A percentile compares a stretch with the other conserved stretches of the same genome.
These are phyloP conservation scores for Fusarium pininemorale DNA, from an alignment of 2,329 filamentous ascomycete species.

Conservation along the genomic window DNA sequence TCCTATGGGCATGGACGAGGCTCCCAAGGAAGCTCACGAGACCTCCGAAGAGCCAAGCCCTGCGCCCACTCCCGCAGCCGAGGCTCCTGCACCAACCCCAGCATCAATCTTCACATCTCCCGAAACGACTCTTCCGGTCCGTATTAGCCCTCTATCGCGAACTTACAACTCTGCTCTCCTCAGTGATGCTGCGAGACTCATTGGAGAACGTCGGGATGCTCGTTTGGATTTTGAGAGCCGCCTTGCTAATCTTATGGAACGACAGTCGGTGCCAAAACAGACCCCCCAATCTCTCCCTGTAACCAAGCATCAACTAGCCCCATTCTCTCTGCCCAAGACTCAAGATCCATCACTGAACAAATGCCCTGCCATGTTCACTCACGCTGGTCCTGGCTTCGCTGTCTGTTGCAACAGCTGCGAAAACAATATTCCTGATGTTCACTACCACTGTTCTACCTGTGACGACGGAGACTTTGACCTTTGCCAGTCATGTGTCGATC, in stretches of 20 bases:
- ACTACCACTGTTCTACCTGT: conserved; percentile 95
- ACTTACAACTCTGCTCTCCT: conserved; percentile 41
- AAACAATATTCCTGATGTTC: conserved; percentile 77
- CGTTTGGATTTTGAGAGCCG: conserved; percentile 43
- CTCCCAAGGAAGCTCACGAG: conserved; percentile 27
- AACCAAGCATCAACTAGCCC: not conserved
- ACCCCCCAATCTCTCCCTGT: not conserved
- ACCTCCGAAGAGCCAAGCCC: conserved; percentile 20
- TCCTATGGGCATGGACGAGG: conserved; percentile 19
- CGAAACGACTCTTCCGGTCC: conserved; percentile 38
- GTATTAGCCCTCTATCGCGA: conserved; percentile 38
- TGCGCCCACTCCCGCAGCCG: conserved; percentile 25
- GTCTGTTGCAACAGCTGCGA: conserved; percentile 96
- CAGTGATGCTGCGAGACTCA: conserved; percentile 41
- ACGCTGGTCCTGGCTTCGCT: conserved; percentile 63
- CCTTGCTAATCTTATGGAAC: conserved; percentile 41
- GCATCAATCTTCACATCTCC: conserved; percentile 25
- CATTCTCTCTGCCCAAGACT: conserved; percentile 10
- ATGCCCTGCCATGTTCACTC: conserved; percentile 15
- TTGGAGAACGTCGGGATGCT: conserved; percentile 33
- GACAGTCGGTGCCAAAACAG: conserved; percentile 23
- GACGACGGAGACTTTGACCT: conserved; percentile 95
- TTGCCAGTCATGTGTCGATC: conserved; percentile 80
- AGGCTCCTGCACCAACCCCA: conserved; percentile 32
- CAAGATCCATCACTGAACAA: not conserved